These are phyloP conservation scores for Boletus semigastroideus DNA, from an alignment of 1,284 basidiomycete species.

Conservation along the genomic window DNA sequence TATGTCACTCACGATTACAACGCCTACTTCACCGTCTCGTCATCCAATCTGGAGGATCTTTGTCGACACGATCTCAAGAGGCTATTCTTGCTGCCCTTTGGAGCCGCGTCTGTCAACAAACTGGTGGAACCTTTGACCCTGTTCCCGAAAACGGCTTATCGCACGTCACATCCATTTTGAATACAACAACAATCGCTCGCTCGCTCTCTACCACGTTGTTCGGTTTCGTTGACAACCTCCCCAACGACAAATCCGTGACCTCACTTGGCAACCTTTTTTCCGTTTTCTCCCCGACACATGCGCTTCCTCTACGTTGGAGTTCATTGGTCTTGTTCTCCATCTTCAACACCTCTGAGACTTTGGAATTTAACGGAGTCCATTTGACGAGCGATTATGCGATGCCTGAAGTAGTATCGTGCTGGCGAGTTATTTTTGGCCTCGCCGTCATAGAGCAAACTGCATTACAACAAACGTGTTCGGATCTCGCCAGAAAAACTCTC, in stretches of 20 bases:
- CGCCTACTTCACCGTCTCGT: conserved; percentile 31
- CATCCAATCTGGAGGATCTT: conserved; percentile 10
- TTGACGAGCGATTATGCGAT: conserved; percentile 2
- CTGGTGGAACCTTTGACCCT: neutral
- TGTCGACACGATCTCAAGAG: conserved; percentile 22
- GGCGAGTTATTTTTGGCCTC: conserved; percentile 33
- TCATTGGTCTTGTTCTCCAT: conserved; percentile 19
- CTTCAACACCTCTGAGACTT: conserved; percentile 18
- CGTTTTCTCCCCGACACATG: conserved; percentile 16
- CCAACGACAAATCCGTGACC: neutral
- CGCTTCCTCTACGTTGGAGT: conserved; percentile 24
- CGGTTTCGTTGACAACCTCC: neutral
- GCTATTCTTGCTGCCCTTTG: conserved; percentile 25
- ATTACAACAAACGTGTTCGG: conserved; percentile 1
- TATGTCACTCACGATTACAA: conserved; percentile 27
- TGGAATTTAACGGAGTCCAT: neutral
- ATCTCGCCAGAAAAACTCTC: neutral
- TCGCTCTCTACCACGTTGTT: conserved; percentile 18
- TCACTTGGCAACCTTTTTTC: conserved; percentile 8
- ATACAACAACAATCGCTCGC: conserved; percentile 16
- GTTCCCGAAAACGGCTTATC: neutral
- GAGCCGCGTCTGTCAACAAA: conserved; percentile 13
- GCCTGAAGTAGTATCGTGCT: conserved; percentile 15
- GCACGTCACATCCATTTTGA: neutral
- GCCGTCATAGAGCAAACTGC: conserved; percentile 26